A percentile compares a stretch with the other conserved stretches of the same genome.
Conservation (phyloP, 352 stramenopile genomes). For the Pythium guiyangense region DNA sequence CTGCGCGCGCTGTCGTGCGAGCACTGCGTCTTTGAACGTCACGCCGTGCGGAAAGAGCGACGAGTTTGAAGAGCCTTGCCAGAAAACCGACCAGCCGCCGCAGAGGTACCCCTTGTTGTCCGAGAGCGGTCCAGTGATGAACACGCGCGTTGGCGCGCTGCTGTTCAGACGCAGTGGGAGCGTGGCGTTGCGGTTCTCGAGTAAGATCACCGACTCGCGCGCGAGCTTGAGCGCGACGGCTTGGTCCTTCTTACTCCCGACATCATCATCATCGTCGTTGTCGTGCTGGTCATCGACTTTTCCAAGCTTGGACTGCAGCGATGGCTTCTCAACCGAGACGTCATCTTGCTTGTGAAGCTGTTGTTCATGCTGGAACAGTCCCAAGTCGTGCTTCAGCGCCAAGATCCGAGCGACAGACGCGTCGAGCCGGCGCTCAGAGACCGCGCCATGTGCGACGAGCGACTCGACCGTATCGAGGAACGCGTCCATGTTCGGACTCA, state of each 20-base stretch:
- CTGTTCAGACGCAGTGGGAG: slow-evolving; percentile 28
- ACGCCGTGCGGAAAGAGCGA: slow-evolving; percentile 56
- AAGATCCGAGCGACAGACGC: slow-evolving; percentile 64
- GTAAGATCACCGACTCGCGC: slow-evolving; percentile 70
- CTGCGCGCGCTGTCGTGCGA: slow-evolving; percentile 2
- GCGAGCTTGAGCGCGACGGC: slow-evolving; percentile 51
- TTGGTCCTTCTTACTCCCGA: slow-evolving; percentile 54
- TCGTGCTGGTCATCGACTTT: no score
- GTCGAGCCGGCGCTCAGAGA: slow-evolving; percentile 52
- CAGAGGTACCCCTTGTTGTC: slow-evolving; percentile 73
- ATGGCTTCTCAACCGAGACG: no score
- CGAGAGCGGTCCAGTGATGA: slow-evolving; percentile 55
- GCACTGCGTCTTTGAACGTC: slow-evolving; percentile 50
- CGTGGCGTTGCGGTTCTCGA: slow-evolving; percentile 56
- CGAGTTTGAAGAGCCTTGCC: slow-evolving; percentile 57
- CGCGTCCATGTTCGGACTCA: slow-evolving; percentile 58
- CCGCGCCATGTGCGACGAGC: slow-evolving; percentile 31
- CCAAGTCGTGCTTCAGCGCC: slow-evolving; percentile 42
- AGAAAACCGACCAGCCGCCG: slow-evolving; percentile 68
- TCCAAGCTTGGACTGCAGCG: no score
- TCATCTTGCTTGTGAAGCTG: neutral
- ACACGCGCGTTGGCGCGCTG: slow-evolving; percentile 23
- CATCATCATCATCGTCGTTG: slow-evolving; percentile 11
- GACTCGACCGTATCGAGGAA: slow-evolving; percentile 50
- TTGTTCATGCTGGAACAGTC: slow-evolving; percentile 40